Conservation (phyloP, 345 rosid genomes). For the Rhodamnia argentea region DNA sequence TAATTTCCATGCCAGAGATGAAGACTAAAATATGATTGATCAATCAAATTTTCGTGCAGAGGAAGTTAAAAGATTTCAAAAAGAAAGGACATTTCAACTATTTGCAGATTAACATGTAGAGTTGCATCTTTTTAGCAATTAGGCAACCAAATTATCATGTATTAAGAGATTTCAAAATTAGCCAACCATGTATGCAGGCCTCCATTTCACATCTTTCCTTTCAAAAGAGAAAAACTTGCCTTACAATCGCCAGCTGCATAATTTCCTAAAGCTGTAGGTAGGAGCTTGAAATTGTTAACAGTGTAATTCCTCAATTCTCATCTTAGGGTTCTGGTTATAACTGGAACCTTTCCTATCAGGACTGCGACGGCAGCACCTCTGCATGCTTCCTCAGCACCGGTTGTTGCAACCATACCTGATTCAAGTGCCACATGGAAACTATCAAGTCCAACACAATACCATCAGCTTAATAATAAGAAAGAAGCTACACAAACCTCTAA, state of each 20-base stretch:
- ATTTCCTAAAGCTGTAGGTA: too few relatives aligned
- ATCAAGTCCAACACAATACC: background rate
- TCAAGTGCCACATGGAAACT: background rate
- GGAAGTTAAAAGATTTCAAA: background rate
- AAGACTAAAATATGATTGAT: too few relatives aligned
- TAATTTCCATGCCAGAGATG: background rate
- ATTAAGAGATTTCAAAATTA: background rate
- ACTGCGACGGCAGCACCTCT: too few relatives aligned
- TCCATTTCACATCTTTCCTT: too few relatives aligned
- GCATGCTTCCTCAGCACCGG: too few relatives aligned
- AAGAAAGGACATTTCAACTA: background rate
- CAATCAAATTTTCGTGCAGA: background rate
- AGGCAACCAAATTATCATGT: background rate
- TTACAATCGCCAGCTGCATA: too few relatives aligned
- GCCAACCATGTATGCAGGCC: too few relatives aligned
- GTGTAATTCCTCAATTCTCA: too few relatives aligned
- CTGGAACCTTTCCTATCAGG: too few relatives aligned
- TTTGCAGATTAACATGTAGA: background rate
- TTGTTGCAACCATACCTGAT: constrained; percentile 43
- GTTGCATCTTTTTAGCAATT: background rate
- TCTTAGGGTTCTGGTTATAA: too few relatives aligned
- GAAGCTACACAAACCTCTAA: constrained; percentile 40
- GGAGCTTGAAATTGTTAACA: too few relatives aligned
- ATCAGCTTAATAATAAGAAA: background rate
- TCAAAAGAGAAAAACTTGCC: too few relatives aligned